Evolutionary conservation across 768 basidiomycete genomes (phyloP).

Genomic region (Suillus luteus): DNA sequence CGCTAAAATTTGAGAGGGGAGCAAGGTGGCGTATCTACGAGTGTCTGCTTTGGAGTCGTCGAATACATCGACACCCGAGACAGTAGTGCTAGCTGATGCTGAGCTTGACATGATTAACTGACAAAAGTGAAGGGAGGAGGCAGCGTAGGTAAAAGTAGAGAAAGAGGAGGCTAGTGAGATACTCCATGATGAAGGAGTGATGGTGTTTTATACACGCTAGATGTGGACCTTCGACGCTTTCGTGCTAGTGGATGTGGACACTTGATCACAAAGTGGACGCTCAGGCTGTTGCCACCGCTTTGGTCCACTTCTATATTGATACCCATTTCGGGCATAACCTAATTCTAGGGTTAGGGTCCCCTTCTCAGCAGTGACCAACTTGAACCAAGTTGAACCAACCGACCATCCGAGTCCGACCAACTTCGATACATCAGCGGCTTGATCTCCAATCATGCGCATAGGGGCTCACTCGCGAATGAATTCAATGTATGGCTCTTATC

Average conservation of each 20-base stretch:
- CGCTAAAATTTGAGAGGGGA: constrained; percentile 18
- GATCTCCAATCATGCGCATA: not conserved
- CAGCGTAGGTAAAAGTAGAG: too few species aligned
- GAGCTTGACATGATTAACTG: not conserved
- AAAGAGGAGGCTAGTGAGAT: not conserved
- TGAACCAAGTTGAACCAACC: not conserved
- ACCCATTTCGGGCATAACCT: not conserved
- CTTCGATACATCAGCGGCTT: not conserved
- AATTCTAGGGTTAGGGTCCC: constrained; percentile 7
- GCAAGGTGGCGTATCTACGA: constrained; percentile 31
- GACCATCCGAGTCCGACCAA: not conserved
- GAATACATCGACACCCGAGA: not conserved
- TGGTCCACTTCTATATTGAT: not conserved
- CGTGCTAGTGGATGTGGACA: constrained; percentile 2
- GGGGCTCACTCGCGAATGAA: not conserved
- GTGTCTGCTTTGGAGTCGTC: constrained; percentile 19
- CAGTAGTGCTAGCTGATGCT: not conserved
- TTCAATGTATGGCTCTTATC: not conserved
- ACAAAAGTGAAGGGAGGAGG: not conserved
- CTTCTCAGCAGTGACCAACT: too few species aligned
- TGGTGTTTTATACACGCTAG: not conserved
- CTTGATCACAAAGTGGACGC: not conserved
- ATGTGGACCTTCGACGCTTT: constrained; percentile 8
- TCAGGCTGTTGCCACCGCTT: not conserved
- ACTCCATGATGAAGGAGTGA: not conserved